These are phyloP conservation scores for Fraxinus greggii DNA, from an alignment of 305 asterid species.

Conservation along the genomic window DNA sequence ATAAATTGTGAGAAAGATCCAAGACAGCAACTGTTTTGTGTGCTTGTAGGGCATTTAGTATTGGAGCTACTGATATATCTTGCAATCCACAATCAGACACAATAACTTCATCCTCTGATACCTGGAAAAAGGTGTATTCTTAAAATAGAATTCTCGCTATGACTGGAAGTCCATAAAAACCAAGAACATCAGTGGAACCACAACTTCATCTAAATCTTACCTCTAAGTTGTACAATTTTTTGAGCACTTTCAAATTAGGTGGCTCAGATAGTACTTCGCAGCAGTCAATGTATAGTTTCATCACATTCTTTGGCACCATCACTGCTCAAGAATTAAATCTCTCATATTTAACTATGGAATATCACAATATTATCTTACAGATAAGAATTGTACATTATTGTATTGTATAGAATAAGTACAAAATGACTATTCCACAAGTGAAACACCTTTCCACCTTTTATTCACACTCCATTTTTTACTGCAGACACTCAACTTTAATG, in stretches of 20 bases:
- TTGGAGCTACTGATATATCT: slow-evolving; percentile 75
- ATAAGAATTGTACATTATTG: background rate
- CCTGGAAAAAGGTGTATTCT: slow-evolving; percentile 46
- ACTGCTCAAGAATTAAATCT: slow-evolving; percentile 42
- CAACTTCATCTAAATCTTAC: slow-evolving; percentile 37
- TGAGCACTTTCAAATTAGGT: slow-evolving; percentile 66
- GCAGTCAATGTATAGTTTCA: slow-evolving; percentile 75
- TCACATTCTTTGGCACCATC: slow-evolving; percentile 75
- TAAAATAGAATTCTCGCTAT: slow-evolving; percentile 17
- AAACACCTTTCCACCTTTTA: background rate
- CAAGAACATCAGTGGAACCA: slow-evolving; percentile 3
- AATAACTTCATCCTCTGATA: slow-evolving; percentile 78
- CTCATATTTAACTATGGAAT: slow-evolving; percentile 17
- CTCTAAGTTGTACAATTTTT: slow-evolving; percentile 76
- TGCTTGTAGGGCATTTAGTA: slow-evolving; percentile 69
- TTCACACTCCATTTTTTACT: background rate
- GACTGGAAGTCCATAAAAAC: slow-evolving; percentile 20
- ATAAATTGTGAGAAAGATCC: slow-evolving; percentile 87
- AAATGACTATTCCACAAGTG: background rate
- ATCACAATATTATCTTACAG: slow-evolving; percentile 19
- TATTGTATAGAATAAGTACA: background rate
- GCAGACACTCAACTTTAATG: background rate
- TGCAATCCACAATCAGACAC: slow-evolving; percentile 84
- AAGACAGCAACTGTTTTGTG: slow-evolving; percentile 77
- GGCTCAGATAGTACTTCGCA: slow-evolving; percentile 66